phyloP scores from a whole-genome alignment of 2,329 filamentous ascomycete species.

The Xylaria arbuscula region DNA sequence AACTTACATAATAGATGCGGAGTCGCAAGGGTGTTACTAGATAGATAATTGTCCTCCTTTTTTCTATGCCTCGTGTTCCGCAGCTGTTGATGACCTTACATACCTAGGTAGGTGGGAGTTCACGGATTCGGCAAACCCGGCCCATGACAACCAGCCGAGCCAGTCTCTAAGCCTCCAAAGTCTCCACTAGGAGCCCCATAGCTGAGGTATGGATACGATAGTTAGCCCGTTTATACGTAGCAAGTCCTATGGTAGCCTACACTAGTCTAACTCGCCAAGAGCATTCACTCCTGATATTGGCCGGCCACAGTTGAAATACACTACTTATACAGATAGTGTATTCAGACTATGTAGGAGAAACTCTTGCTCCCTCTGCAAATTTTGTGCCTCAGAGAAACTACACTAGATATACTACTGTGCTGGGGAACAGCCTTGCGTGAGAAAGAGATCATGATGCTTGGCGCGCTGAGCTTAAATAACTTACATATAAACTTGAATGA shows the following conservation, averaged over 20 bases:
- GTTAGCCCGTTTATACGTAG: background rate
- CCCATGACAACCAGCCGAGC: slow-evolving; percentile 17
- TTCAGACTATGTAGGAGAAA: background rate
- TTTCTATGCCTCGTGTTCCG: slow-evolving; percentile 25
- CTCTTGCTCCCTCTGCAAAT: background rate
- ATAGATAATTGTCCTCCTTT: background rate
- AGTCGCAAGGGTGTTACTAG: background rate
- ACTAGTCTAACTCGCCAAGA: background rate
- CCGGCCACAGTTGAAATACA: too few species aligned
- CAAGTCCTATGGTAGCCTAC: background rate
- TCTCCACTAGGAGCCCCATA: slow-evolving; percentile 16
- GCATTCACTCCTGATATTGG: background rate
- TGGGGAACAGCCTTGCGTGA: background rate
- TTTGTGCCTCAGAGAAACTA: background rate
- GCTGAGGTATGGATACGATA: too few species aligned
- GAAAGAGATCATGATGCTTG: background rate
- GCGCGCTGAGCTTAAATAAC: slow-evolving; percentile 4
- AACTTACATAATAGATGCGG: background rate
- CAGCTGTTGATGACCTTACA: slow-evolving; percentile 3
- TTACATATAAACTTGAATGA: background rate
- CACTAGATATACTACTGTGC: background rate
- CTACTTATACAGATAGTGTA: background rate
- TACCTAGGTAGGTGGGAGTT: background rate
- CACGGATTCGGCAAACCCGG: slow-evolving; percentile 18
- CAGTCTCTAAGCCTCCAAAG: slow-evolving; percentile 20